Conservation (phyloP, 257 asterid species). For the Eustoma russellianum region DNA sequence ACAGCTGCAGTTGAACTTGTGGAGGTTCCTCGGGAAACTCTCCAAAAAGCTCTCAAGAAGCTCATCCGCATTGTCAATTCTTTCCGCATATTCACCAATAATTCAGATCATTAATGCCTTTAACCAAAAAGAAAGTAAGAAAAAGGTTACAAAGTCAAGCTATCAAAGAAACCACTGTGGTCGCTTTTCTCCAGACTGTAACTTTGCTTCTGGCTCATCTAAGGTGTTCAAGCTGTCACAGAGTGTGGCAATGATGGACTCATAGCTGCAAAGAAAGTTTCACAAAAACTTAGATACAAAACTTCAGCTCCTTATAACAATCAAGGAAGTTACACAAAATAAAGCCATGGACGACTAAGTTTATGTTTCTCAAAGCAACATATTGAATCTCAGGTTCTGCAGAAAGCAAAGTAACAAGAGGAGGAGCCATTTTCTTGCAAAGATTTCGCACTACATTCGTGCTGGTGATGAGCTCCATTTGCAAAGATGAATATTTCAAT, state of each 20-base stretch:
- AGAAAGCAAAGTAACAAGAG: slow-evolving; percentile 94
- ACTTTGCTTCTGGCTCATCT: slow-evolving; percentile 99
- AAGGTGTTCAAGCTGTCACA: slow-evolving; percentile 96
- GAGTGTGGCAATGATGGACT: slow-evolving; percentile 95
- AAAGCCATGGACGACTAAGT: slow-evolving; percentile 81
- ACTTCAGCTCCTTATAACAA: slow-evolving; percentile 6
- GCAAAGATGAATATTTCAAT: background rate
- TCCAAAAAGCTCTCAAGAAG: slow-evolving; percentile 98
- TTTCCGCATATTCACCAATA: slow-evolving; percentile 99
- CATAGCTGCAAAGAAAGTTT: slow-evolving; percentile 48
- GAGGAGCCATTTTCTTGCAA: slow-evolving; percentile 99
- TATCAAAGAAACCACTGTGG: background rate
- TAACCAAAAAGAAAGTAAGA: slow-evolving; percentile 7
- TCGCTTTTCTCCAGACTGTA: slow-evolving; percentile 11
- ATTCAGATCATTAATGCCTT: slow-evolving; percentile 99
- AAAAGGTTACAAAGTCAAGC: background rate
- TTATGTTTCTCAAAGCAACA: slow-evolving; percentile 90
- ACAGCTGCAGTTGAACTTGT: slow-evolving; percentile 90
- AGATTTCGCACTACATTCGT: slow-evolving; percentile 95
- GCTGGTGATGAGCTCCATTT: slow-evolving; percentile 74
- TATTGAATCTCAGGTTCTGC: slow-evolving; percentile 96
- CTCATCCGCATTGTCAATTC: slow-evolving; percentile 99
- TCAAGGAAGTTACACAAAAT: background rate
- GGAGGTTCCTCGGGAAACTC: slow-evolving; percentile 99
- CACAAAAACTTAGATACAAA: slow-evolving; percentile 7